Percentiles rank a stretch among this genome's conserved stretches.
phyloP scores from a whole-genome alignment of 2,329 filamentous ascomycete genomes.

The Acrocalymma vagum region DNA sequence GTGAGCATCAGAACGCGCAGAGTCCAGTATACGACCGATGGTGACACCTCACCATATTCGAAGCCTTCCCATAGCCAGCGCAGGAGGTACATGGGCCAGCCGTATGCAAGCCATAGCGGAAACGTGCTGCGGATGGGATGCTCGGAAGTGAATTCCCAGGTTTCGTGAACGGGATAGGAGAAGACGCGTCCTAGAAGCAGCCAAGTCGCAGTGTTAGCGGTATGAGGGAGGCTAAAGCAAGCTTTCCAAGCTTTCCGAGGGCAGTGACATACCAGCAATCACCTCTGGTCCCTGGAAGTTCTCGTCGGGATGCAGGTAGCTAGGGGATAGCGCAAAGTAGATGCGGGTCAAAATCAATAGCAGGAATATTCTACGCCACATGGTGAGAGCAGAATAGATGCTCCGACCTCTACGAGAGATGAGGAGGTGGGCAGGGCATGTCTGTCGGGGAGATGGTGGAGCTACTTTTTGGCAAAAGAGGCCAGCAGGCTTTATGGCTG shows the following conservation, averaged over 20 bases:
- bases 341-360: conserved; percentile 85
- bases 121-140: conserved; percentile 94
- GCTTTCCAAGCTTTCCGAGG: too few relatives aligned
- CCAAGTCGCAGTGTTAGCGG: conserved; percentile 19
- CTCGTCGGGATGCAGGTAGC: conserved; percentile 98
- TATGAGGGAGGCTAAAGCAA: conserved; percentile 5
- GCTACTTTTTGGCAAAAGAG: conserved; percentile 20
- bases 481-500: conserved; percentile 32
- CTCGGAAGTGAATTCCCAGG: conserved; percentile 94
- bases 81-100: conserved; percentile 89
- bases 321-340: conserved; percentile 92
- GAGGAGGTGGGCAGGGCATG: conserved; percentile 39
- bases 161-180: conserved; percentile 85
- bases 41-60: conserved; percentile 79
- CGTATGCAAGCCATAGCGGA: conserved; percentile 94
- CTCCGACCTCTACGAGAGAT: conserved; percentile 19
- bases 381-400: conserved; percentile 53
- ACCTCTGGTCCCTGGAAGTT: conserved; percentile 99
- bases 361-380: conserved; percentile 93
- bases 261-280: conserved; percentile 82
- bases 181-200: conserved; percentile 80
- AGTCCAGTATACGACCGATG: conserved; percentile 89
- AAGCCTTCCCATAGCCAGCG: conserved; percentile 93
- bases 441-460: conserved; percentile 28
- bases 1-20: conserved; percentile 91